Percentiles rank a stretch among this genome's conserved stretches.
Conservation (phyloP, 495 filamentous ascomycete species). For the Terfezia boudieri region DNA sequence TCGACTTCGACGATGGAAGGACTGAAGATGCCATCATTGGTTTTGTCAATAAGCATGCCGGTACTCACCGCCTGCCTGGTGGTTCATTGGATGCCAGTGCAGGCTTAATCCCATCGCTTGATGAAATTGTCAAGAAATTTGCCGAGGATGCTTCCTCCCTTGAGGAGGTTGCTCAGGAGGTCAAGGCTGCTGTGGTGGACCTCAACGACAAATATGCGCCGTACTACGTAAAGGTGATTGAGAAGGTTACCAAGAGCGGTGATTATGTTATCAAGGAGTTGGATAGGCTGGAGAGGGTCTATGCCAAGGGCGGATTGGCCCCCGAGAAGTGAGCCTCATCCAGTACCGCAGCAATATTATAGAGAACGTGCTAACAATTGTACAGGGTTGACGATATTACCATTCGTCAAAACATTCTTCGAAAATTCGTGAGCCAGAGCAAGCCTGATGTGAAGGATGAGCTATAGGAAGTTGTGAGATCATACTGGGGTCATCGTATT, state of each 20-base stretch:
- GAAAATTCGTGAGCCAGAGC: conserved; percentile 38
- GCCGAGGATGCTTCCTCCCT: conserved; percentile 27
- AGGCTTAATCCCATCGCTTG: conserved; percentile 58
- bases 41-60: conserved; percentile 75
- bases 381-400: conserved; percentile 54
- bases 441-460: neutral
- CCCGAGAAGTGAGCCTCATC: conserved; percentile 35
- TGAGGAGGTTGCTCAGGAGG: conserved; percentile 46
- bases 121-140: conserved; percentile 48
- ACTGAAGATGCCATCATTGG: conserved; percentile 50
- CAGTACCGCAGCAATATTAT: neutral
- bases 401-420: conserved; percentile 69
- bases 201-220: conserved; percentile 66
- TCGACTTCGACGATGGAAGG: conserved; percentile 56
- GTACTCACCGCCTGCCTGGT: conserved; percentile 64
- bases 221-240: conserved; percentile 80
- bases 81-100: conserved; percentile 60
- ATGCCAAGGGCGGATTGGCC: conserved; percentile 67
- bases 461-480: neutral
- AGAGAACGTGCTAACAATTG: conserved; percentile 2
- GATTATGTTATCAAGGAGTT: conserved; percentile 74
- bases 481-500: too few relatives aligned
- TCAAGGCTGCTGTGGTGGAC: conserved; percentile 22
- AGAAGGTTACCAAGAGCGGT: conserved; percentile 56
- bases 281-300: conserved; percentile 49